Percentiles rank a stretch among this genome's conserved stretches.
phyloP scores from a whole-genome alignment of 176 grass and related monocot genomes.

The Chrysopogon serrulatus region DNA sequence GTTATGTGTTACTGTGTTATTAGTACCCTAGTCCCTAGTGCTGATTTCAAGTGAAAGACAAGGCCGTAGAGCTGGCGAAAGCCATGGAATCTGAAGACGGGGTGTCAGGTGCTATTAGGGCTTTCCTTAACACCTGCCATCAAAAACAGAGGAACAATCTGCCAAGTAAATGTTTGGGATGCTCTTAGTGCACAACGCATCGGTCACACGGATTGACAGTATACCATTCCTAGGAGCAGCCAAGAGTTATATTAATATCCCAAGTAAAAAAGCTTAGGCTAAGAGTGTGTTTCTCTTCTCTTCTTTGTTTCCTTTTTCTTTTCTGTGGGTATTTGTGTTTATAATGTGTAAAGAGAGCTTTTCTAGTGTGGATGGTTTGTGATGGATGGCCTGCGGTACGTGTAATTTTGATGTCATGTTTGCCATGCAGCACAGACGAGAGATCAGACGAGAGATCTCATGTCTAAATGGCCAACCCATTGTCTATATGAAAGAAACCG shows the following conservation, averaged over 20 bases:
- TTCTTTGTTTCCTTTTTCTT: too few relatives aligned
- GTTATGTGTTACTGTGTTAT: not conserved
- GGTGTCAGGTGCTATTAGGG: conserved; percentile 69
- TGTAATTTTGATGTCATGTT: conserved; percentile 24
- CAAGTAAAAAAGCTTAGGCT: not conserved
- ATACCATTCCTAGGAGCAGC: not conserved
- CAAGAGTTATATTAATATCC: not conserved
- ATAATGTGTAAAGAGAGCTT: conserved; percentile 2
- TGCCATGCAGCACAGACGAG: not conserved
- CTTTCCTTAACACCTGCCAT: conserved; percentile 80
- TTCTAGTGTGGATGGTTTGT: not conserved
- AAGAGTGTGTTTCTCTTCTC: not conserved
- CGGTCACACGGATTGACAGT: not conserved
- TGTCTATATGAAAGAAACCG: conserved; percentile 25
- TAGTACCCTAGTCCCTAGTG: not conserved
- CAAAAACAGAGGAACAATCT: not conserved
- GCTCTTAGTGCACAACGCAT: conserved; percentile 17
- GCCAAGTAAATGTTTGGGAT: conserved; percentile 47
- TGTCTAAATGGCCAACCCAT: conserved; percentile 1
- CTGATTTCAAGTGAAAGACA: conserved; percentile 64
- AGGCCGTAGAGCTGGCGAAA: conserved; percentile 59
- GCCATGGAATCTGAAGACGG: conserved; percentile 86
- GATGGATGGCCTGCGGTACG: not conserved
- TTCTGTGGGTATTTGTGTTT: not conserved
- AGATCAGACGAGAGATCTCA: too few relatives aligned